Evolutionary conservation across 805 yeast genomes (phyloP), one percentile per base, ranked within the genome.

Genomic region (Metschnikowia corniflorae): DNA sequence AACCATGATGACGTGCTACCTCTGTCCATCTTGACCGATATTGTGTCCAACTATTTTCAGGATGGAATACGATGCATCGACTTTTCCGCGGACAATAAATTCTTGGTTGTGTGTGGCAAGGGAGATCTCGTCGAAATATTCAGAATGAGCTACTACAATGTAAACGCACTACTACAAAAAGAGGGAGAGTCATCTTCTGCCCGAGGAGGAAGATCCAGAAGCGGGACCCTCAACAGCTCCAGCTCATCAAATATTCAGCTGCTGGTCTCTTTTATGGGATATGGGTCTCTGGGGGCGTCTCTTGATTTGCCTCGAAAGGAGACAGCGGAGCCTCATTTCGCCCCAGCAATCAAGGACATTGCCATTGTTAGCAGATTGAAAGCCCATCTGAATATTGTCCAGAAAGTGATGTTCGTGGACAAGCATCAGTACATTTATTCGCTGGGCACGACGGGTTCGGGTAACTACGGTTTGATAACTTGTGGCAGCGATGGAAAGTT

Each of bases 41-140:
- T 80, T 1, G 56, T 77, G 22, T 77, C 85, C 4, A 72, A 82
- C 23, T 80, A 78, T 50, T 84, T 78, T 45, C 65, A 66, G 53
- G 85, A 82, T 23, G 86, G 87, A 0, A 59, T 81, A 8, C 57
- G 73, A 20, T 70, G 76, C 45, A 54, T 73, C 15, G 64, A 60
- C 29, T 68, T 75, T 38, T 71, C 79, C 0, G 60, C 61, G 3
- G 80, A 76, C 47, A 71, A 66, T 23, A 68, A 64, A 41, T 75
- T 70, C 42, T 52, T 76, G 16, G 53, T 61, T 16, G 44, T 65
- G 4, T 82, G 53, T 58, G 83, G 57, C 67, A 77, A 75, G 12
- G 85, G 82, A 26, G 80, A 78, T 39, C 44, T 66, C 28, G 60
- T 68, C 24, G 72, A 67, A 40, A 51, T 65, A 6, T 67, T 65